phyloP scores from a whole-genome alignment of 495 filamentous ascomycete genomes.

The Xylaria longipes region DNA sequence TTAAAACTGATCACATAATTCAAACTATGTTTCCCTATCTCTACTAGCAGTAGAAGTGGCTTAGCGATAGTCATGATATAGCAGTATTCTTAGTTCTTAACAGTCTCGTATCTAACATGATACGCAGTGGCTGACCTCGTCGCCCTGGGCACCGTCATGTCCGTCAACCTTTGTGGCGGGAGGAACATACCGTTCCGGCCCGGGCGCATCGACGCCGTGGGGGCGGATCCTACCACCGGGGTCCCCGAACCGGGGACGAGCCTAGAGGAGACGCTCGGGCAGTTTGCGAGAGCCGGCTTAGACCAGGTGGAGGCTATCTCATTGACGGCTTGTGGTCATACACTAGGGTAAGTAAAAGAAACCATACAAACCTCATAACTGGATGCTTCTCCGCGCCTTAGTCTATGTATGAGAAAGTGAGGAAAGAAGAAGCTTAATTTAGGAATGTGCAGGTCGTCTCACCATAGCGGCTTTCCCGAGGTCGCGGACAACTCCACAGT shows the following conservation, averaged over 20 bases:
- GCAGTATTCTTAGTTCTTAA: neutral
- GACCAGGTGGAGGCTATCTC: slow-evolving; percentile 53
- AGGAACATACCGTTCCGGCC: slow-evolving; percentile 53
- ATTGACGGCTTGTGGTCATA: slow-evolving; percentile 60
- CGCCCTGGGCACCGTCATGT: slow-evolving; percentile 52
- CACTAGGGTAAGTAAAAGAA: slow-evolving; percentile 46
- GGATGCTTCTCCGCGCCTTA: too few species aligned
- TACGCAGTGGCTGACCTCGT: slow-evolving; percentile 54
- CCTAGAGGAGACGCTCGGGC: slow-evolving; percentile 46
- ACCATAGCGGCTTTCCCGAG: slow-evolving; percentile 42
- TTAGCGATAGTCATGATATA: neutral
- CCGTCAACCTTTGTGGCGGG: slow-evolving; percentile 55
- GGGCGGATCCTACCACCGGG: slow-evolving; percentile 47
- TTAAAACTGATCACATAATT: neutral
- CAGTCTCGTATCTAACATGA: neutral
- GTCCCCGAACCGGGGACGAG: slow-evolving; percentile 56
- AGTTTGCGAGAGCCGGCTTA: slow-evolving; percentile 53
- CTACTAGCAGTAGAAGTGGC: neutral
- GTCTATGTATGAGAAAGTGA: neutral
- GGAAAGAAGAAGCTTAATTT: neutral
- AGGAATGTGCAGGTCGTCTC: slow-evolving; percentile 33
- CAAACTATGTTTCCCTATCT: neutral
- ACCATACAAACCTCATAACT: neutral
- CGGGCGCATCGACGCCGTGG: slow-evolving; percentile 56
- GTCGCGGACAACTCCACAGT: slow-evolving; percentile 33